phyloP scores from a whole-genome alignment of 192 early-diverging fungal species.

The Coemansia sp. region DNA sequence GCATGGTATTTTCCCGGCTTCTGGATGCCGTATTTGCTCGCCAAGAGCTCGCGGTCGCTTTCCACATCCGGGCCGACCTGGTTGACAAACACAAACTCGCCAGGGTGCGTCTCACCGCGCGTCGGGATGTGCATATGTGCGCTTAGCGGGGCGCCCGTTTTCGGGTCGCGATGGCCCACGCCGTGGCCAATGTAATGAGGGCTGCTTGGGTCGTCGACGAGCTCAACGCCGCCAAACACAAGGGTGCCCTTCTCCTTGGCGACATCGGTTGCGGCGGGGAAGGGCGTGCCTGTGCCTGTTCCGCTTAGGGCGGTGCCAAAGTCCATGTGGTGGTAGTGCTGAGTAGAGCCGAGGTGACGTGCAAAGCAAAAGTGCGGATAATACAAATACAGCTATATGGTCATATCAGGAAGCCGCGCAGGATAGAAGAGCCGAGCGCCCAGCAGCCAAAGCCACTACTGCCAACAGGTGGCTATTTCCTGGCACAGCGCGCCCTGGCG shows the following conservation, averaged over 20 bases:
- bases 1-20: conserved; percentile 46
- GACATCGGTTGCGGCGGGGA: conserved; percentile 49
- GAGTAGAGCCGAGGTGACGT: neutral
- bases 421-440: neutral
- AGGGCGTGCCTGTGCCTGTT: conserved; percentile 41
- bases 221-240: conserved; percentile 33
- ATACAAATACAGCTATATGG: no score
- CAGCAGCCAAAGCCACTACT: neutral
- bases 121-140: conserved; percentile 36
- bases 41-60: conserved; percentile 12
- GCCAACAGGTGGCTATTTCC: neutral
- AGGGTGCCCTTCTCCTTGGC: conserved; percentile 41
- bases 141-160: conserved; percentile 30
- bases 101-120: conserved; percentile 38
- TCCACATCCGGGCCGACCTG: neutral
- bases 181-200: conserved; percentile 46
- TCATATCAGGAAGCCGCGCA: no score
- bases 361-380: neutral
- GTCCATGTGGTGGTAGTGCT: conserved; percentile 1
- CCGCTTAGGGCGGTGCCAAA: conserved; percentile 16
- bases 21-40: conserved; percentile 30
- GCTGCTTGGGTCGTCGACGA: conserved; percentile 31
- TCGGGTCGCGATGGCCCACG: conserved; percentile 45
- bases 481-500: neutral
- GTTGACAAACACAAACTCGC: conserved; percentile 14